Conservation (phyloP, 331 rosid species). For the Quercus lobata region DNA sequence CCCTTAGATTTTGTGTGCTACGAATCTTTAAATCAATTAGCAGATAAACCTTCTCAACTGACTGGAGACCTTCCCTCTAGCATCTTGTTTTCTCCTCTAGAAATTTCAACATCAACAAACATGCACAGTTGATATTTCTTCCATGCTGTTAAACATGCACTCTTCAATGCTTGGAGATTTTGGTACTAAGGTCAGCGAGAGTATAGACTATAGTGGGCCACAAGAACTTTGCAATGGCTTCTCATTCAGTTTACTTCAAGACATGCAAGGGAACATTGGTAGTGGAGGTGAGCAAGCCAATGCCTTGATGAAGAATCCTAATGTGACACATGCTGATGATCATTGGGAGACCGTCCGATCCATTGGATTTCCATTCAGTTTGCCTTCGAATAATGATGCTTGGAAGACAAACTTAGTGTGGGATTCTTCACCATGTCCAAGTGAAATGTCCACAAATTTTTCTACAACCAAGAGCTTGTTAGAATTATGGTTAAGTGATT, state of each 20-base stretch:
- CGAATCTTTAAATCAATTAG: constrained; percentile 37
- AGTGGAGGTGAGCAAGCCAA: constrained; percentile 13
- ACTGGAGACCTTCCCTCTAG: constrained; percentile 28
- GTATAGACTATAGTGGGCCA: constrained; percentile 28
- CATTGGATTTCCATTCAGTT: constrained; percentile 38
- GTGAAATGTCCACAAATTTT: constrained; percentile 62
- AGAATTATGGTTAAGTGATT: too few relatives aligned
- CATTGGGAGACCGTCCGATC: constrained; percentile 42
- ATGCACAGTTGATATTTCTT: constrained; percentile 49
- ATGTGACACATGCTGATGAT: constrained; percentile 31
- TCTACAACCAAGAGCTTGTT: constrained; percentile 61
- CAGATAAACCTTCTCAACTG: constrained; percentile 33
- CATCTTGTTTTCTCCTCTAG: constrained; percentile 42
- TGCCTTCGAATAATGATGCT: constrained; percentile 51
- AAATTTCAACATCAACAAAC: constrained; percentile 23
- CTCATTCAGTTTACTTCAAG: constrained; percentile 31
- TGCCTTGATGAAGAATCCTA: constrained; percentile 38
- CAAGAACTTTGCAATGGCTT: constrained; percentile 44
- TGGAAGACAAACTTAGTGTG: constrained; percentile 80
- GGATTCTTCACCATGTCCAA: constrained; percentile 81
- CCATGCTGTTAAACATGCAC: constrained; percentile 69
- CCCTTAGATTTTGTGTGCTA: constrained; percentile 47
- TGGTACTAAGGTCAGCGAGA: constrained; percentile 23
- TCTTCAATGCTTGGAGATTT: constrained; percentile 62
- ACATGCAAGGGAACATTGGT: constrained; percentile 27